Evolutionary conservation across 2,329 filamentous ascomycete genomes (phyloP), one percentile per base, ranked within the genome.

Genomic region (Colletotrichum sansevieriae): DNA sequence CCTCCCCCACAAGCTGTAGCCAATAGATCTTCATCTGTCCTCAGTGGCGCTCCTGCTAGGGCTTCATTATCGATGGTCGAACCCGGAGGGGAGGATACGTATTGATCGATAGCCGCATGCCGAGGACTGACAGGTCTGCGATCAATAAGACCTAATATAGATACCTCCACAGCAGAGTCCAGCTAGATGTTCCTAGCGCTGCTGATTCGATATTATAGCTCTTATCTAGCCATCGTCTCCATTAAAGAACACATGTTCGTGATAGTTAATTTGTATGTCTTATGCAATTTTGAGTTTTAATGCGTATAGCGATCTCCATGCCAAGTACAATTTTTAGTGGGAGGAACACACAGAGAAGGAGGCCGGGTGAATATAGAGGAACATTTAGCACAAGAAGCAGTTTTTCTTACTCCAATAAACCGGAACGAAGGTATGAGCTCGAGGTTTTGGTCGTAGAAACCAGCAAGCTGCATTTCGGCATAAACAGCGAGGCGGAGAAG

Each of bases 401-500:
- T 35, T 56, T 41, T 56, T 56, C 54, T 56, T 56, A 41, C 52
- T 56, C 52, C 20, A 9, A 56, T 41, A 13, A 56, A 43, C 11
- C 52, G 52, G 15, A 56, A 56, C 2, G 37, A 43, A 7, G 52
- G 52, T 2, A n/a, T 22, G 2, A 56, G 52, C 35, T 56, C 52
- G 2, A 18, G 52, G 12, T 56, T 35, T 2, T 25, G 10, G 13
- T 43, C 52, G 49, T 63, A 63, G 11, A 55, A 63, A 4, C 47
- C 49, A 35, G 55, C n/a, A 20, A 63, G 59, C 25, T 63, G 59
- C 49, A 63, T 46, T 35, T 63, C 59, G n/a, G 59, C 59, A 54
- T 63, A 47, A 4, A 63, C 49, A 52, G 49, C 37, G n/a, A 63
- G 59, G 15, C 25, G 47, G 37, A 63, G 47, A 43, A 35, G 22